Base-by-base conservation (phyloP, 495 filamentous ascomycete genomes). In the Jackrogersella multiformis region DNA sequence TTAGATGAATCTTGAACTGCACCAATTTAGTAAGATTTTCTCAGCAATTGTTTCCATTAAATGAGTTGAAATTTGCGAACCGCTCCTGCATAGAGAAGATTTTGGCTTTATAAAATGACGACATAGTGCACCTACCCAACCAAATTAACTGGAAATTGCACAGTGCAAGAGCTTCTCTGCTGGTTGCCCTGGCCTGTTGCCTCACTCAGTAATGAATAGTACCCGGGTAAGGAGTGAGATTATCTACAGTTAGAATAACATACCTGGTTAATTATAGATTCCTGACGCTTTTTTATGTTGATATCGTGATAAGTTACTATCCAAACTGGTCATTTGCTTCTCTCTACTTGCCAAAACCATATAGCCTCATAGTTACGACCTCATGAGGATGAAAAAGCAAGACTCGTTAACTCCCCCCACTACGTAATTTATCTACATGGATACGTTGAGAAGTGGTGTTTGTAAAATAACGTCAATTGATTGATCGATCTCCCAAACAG, bases 401-500 rank as follows among this genome's bases (percentile, higher is more conserved):
- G 9, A 46, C 26, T 24, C 3, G 26, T 42, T 9, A 6, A 20
- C 13, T 24, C 48, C 16, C 38, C 34, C 39, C 4, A 54, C 24
- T 23, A 46, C 21, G 32, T 12, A 15, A 55, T 16, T 21, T 20
- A 48, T 30, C 34, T 16, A 24, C 44, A 57, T 28, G n/a, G 2
- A 68, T 1, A 63, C 7, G 20, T 18, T n/a, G 55, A 4, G n/a
- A 56, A 55, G 34, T 46, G 28, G 32, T 12, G 10, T 15, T 56
- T 53, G 18, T 12, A 53, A 63, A 65, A 65, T 64, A 24, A 41
- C 34, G 21, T 64, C 38, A 52, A 66, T 65, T 57, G 21, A 62
- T 59, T 34, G 30, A 57, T 32, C 57, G 30, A 57, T 32, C 57
- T 49, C 20, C 56, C 57, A 57, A 39, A 44, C 23, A 35, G 56